Evolutionary conservation across 495 filamentous ascomycete genomes (phyloP).

Genomic region (Oidiodendron maius): DNA sequence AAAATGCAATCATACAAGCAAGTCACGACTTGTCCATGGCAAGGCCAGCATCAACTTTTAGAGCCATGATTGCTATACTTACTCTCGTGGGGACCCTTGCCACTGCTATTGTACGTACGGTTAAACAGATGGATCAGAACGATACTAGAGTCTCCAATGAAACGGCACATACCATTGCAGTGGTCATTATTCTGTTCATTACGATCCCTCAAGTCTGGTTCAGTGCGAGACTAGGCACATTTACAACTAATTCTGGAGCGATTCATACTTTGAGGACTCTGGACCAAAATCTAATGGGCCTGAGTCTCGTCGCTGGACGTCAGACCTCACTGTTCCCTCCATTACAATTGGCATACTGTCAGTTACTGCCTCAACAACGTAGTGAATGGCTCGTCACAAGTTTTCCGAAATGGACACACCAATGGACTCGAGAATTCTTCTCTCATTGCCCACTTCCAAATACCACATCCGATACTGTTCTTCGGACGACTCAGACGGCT

Average conservation of each 20-base stretch:
- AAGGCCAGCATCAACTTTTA: constrained; percentile 11
- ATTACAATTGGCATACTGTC: background rate
- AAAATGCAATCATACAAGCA: constrained; percentile 12
- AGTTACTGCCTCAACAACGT: background rate
- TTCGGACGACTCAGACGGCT: background rate
- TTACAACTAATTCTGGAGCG: constrained; percentile 16
- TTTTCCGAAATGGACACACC: background rate
- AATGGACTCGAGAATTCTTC: background rate
- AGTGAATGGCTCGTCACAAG: background rate
- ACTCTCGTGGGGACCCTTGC: constrained; percentile 12
- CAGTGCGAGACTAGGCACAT: constrained; percentile 16
- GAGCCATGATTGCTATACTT: constrained; percentile 14
- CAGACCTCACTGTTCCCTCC: background rate
- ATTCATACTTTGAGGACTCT: constrained; percentile 16
- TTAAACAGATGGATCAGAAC: constrained; percentile 4
- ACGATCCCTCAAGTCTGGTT: constrained; percentile 18
- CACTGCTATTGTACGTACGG: constrained; percentile 17
- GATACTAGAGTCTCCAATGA: constrained; percentile 11
- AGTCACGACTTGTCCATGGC: constrained; percentile 16
- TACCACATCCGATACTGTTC: background rate
- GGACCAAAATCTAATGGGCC: constrained; percentile 3
- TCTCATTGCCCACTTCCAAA: constrained; percentile 1
- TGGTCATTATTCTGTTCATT: constrained; percentile 15
- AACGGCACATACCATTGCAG: constrained; percentile 21
- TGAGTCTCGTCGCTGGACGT: background rate